Evolutionary conservation across 768 basidiomycete genomes (phyloP), one percentile per base, ranked within the genome.

Genomic region (Harrya chromipes): DNA sequence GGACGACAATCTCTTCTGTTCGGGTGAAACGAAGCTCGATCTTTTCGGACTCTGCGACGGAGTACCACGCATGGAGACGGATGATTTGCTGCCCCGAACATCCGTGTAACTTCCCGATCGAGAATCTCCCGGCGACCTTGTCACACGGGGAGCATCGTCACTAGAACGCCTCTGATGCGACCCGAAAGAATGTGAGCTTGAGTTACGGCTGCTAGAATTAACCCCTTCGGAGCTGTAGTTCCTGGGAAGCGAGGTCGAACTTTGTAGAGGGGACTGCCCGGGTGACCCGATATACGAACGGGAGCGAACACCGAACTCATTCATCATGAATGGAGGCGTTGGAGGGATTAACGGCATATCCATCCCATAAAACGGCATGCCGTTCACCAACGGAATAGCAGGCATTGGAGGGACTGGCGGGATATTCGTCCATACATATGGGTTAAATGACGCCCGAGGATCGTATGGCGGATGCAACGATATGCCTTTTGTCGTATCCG

Each of bases 311-410:
- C 72, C 70, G 26, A 63, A 80, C 49, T 80, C 76, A 47, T 80
- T 80, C 70, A 85, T 76, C 83, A 87, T 87, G 67, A 88, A 89
- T 12, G 87, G 85, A 20, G 87, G 79, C 1, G 81, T 75, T 6
- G 87, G 87, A 10, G 87, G 87, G 26, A 89, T 73, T 10, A 89
- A 70, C 7, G 86, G 84, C 77, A 80, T 79, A 55, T 87, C 83
- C 67, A 81, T 70, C 46, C 75, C 68, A 49, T 72, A 75, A 35
- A 76, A 70, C 9, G 76, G 73, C 43, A 79, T 65, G 40, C 70
- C 64, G 41, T 66, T 62, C 55, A 67, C 61, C 52, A 51, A 45
- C 6, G 70, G 63, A 40, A 66, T 52, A 27, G 66, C 41, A 16
- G 73, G 71, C 49, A 77, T 61, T 20, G 59, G 55, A 3, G 67